Evolutionary conservation across 1,139 yeast species (phyloP), one percentile per base, ranked within the genome.

Genomic region (Nakaseomyces uthaithaninus): DNA sequence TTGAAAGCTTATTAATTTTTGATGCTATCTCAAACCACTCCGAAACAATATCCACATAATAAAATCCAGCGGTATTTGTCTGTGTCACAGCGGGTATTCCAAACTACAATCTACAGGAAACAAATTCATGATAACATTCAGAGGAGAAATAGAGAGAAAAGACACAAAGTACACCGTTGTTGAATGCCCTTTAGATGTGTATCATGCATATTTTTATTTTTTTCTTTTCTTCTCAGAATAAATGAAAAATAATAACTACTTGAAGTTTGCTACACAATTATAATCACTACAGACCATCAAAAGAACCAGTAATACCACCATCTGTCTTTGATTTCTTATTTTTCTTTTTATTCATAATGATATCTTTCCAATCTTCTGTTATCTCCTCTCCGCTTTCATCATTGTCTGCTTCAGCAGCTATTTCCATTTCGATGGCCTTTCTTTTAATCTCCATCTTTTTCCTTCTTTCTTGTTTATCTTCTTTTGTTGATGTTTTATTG

Each of bases 281-380:
- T n/a, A n/a, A 24, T 12, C 17, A n/a, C 47, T 68, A 83, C 55
- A 84, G 67, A 61, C 76, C 94, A 55, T 81, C 94, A 63, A 84
- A 85, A 24, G 74, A 68, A 2, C 85, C 83, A 52, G 74, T 77
- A 33, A 72, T 59, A n/a, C 57, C 64, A 23, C 43, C 48, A 2
- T 38, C 51, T 50, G 19, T 53, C 50, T 42, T 23, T 7, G n/a
- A 14, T 27, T 38, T 38, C 24, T 26, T 27, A 33, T 67, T 69
- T 60, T 71, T 77, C 57, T 85, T 86, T 48, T 70, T 77, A 38
- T 71, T 72, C 48, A 76, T 67, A 1, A 89, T 80, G 33, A 81
- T 57, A 34, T 84, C 93, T 63, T 91, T 91, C 98, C 98, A 91
- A 62, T 91, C 98, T 24, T 67, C 73, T 42, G 69, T 72, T 1